Evolutionary conservation across 2,329 filamentous ascomycete species (phyloP).

Genomic region (Alternaria sp.): DNA sequence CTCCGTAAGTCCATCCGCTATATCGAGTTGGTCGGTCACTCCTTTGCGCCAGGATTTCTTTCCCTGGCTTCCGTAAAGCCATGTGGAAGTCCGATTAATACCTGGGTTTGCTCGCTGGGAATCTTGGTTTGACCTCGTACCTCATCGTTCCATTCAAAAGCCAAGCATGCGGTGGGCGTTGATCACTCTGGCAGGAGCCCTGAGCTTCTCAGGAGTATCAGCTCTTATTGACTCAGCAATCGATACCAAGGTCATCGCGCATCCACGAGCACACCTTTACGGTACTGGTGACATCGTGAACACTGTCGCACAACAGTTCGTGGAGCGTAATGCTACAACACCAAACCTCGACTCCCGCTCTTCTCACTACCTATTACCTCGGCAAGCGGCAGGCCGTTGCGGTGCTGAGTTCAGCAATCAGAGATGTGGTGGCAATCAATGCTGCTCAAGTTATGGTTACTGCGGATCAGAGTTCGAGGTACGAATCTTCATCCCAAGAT

Average conservation of each 20-base stretch:
- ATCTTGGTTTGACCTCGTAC: not conserved
- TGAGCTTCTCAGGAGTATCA: conserved; percentile 28
- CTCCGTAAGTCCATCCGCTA: conserved; percentile 21
- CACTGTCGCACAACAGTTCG: conserved; percentile 6
- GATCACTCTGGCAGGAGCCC: conserved; percentile 23
- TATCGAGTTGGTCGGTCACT: conserved; percentile 16
- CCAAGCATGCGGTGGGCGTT: conserved; percentile 32
- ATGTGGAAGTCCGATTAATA: conserved; percentile 22
- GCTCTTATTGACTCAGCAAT: conserved; percentile 21
- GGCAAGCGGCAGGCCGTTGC: conserved; percentile 37
- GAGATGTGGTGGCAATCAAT: conserved; percentile 32
- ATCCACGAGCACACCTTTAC: conserved; percentile 3
- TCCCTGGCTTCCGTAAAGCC: conserved; percentile 6
- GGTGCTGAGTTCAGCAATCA: conserved; percentile 29
- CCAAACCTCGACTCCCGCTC: conserved; percentile 23
- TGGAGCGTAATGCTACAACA: conserved; percentile 26
- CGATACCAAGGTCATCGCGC: conserved; percentile 10
- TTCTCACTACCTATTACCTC: conserved; percentile 20
- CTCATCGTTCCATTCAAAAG: not conserved
- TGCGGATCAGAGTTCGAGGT: conserved; percentile 37
- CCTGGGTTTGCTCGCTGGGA: conserved; percentile 1
- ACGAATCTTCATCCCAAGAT: not conserved
- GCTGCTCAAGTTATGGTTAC: conserved; percentile 39
- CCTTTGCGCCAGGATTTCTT: conserved; percentile 3
- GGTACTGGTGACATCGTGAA: not conserved